Percentiles rank a stretch among this genome's conserved stretches.
phyloP scores from a whole-genome alignment of 2,329 filamentous ascomycete genomes.

The Venturia effusa region DNA sequence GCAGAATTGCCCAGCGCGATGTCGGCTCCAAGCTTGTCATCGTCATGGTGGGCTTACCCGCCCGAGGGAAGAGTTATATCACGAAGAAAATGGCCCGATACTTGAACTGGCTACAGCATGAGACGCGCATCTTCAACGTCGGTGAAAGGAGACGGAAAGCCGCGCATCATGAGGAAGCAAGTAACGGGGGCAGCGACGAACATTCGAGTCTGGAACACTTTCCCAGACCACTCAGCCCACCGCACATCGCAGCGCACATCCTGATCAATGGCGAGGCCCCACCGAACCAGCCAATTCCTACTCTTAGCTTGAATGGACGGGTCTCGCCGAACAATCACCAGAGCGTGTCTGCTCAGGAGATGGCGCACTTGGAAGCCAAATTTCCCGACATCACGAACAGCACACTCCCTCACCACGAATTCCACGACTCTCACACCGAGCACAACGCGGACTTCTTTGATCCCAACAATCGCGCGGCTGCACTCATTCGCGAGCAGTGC shows the following conservation, averaged over 20 bases:
- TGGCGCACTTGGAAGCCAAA: slow-evolving; percentile 21
- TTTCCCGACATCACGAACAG: slow-evolving; percentile 18
- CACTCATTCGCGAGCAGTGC: slow-evolving; percentile 78
- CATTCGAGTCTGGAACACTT: background rate
- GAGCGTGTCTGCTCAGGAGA: slow-evolving; percentile 9
- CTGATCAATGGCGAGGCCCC: slow-evolving; percentile 45
- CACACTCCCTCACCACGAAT: background rate
- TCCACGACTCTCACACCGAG: slow-evolving; percentile 44
- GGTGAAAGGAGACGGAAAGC: slow-evolving; percentile 79
- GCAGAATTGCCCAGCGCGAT: slow-evolving; percentile 84
- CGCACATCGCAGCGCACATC: slow-evolving; percentile 41
- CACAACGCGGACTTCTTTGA: slow-evolving; percentile 94
- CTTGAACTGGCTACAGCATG: slow-evolving; percentile 93
- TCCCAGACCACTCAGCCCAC: slow-evolving; percentile 14
- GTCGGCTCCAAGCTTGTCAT: slow-evolving; percentile 95
- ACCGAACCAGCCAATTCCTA: slow-evolving; percentile 16
- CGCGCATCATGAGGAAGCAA: slow-evolving; percentile 32
- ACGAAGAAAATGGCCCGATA: slow-evolving; percentile 97
- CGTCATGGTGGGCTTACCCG: slow-evolving; percentile 94
- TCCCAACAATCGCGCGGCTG: slow-evolving; percentile 71
- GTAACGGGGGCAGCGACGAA: slow-evolving; percentile 18
- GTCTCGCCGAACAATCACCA: slow-evolving; percentile 1
- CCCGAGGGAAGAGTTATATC: slow-evolving; percentile 94
- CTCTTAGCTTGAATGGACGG: slow-evolving; percentile 7
- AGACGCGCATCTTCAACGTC: slow-evolving; percentile 94